These are phyloP conservation scores for Tilletiopsis washingtonensis DNA, from an alignment of 1,284 basidiomycete species.

Conservation along the genomic window DNA sequence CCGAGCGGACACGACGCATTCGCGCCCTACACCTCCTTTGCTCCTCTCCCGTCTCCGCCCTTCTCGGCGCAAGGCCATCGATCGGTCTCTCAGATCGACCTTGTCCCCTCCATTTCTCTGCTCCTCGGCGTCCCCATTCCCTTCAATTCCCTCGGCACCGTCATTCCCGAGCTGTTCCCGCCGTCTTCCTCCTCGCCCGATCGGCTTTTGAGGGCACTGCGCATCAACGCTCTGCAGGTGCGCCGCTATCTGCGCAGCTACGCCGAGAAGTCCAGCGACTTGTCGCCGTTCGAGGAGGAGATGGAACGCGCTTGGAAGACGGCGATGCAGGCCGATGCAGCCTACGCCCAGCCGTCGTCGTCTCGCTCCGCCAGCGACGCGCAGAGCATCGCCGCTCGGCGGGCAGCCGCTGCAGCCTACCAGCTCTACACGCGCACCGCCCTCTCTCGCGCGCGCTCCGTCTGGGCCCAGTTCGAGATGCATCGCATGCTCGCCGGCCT, in stretches of 20 bases:
- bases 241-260: slow-evolving; percentile 70
- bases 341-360: slow-evolving; percentile 7
- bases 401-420: slow-evolving; percentile 23
- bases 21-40: slow-evolving; percentile 19
- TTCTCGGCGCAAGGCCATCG: slow-evolving; percentile 52
- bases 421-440: slow-evolving; percentile 59
- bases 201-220: slow-evolving; percentile 59
- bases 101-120: slow-evolving; percentile 82
- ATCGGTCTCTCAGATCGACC: slow-evolving; percentile 82
- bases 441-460: slow-evolving; percentile 64
- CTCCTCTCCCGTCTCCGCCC: slow-evolving; percentile 28
- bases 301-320: slow-evolving; percentile 25
- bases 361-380: slow-evolving; percentile 1
- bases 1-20: not conserved
- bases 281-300: slow-evolving; percentile 49
- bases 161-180: slow-evolving; percentile 82
- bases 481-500: slow-evolving; percentile 64
- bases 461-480: slow-evolving; percentile 93
- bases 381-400: slow-evolving; percentile 4
- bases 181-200: not conserved
- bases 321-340: slow-evolving; percentile 27
- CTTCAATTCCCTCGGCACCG: slow-evolving; percentile 83
- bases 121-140: slow-evolving; percentile 87
- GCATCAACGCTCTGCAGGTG: slow-evolving; percentile 70
- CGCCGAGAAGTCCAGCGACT: slow-evolving; percentile 58